Evolutionary conservation across 2,329 filamentous ascomycete species (phyloP), one percentile per base, ranked within the genome.

Genomic region (Neonectria punicea): DNA sequence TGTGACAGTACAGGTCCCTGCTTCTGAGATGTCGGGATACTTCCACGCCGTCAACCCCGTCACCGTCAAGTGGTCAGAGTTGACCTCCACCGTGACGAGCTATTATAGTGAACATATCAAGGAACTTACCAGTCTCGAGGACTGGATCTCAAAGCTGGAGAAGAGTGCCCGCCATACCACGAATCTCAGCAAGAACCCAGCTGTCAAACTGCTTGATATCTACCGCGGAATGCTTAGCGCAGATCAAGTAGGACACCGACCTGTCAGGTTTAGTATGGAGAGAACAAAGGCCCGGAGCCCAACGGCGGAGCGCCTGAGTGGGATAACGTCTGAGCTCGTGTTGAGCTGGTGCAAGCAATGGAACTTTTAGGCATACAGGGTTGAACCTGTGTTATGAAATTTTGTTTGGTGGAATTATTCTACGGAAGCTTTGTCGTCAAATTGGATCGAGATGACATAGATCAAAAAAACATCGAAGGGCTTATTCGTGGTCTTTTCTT

Each of bases 11-110:
- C 53, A 67, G 2, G 9, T 51, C 5, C 36, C 51, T 1, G 36
- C 53, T 0, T 53, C 14, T 68, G 77, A 4, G 43, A 75, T 80
- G 14, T 69, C 68, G 14, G 80, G 80, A 1, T 82, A 82, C 55
- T 87, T 83, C 74, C 84, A 87, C 70, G 80, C 81, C 43, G 81
- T 85, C 43, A 88, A 87, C 67, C 84, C 84, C 0, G 65, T 60
- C 1, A 70, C 72, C 1, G 77, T 78, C 1, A 63, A 75, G 5
- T 87, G 85, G 85, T 34, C 58, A 4, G 65, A 76, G 1, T 76
- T 87, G 2, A 78, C 78, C 1, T 74, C 76, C 0, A 76, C 80
- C 0, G 74, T 87, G 9, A 76, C 80, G 63, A 70, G 75, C 3
- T 80, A 80, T 68, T 84, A 85, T 62, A 76, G 79, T 10, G 74